These are phyloP conservation scores for Hypoxylon fragiforme DNA, from an alignment of 495 filamentous ascomycete species.

Conservation along the genomic window DNA sequence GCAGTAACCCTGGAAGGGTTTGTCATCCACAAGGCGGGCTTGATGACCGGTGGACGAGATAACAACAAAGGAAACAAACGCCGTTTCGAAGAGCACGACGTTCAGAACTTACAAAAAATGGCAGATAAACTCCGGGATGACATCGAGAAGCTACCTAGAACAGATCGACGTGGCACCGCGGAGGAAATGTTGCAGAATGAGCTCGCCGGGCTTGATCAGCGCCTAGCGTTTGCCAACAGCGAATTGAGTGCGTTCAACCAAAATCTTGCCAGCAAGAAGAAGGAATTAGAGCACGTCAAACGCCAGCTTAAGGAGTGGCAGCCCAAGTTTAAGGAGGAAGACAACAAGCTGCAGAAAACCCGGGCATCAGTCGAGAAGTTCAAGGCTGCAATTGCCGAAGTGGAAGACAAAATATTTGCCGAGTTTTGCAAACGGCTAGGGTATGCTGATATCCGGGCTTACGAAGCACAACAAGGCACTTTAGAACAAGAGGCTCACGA, in stretches of 20 bases:
- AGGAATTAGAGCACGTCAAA: conserved; percentile 74
- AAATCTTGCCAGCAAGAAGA: conserved; percentile 82
- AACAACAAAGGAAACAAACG: conserved; percentile 73
- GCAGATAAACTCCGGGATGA: conserved; percentile 71
- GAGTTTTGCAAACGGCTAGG: conserved; percentile 86
- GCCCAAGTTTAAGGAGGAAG: conserved; percentile 76
- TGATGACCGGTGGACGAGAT: conserved; percentile 93
- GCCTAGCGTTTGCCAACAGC: conserved; percentile 67
- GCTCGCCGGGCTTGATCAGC: conserved; percentile 79
- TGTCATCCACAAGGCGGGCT: conserved; percentile 94
- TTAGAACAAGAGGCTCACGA: conserved; percentile 85
- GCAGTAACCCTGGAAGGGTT: conserved; percentile 90
- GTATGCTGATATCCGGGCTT: conserved; percentile 86
- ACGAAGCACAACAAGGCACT: conserved; percentile 89
- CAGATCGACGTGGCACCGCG: conserved; percentile 68
- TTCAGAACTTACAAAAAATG: conserved; percentile 73
- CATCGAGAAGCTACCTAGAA: conserved; percentile 73
- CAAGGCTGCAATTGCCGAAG: conserved; percentile 74
- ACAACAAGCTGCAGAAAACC: conserved; percentile 66
- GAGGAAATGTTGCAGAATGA: conserved; percentile 84
- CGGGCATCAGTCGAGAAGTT: conserved; percentile 66
- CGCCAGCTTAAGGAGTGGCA: conserved; percentile 71
- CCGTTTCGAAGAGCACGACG: conserved; percentile 85
- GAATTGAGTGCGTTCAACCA: conserved; percentile 82
- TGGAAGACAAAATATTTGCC: conserved; percentile 87